Evolutionary conservation across 768 basidiomycete species (phyloP), one percentile per base, ranked within the genome.

Genomic region (Tricholoma sp.): DNA sequence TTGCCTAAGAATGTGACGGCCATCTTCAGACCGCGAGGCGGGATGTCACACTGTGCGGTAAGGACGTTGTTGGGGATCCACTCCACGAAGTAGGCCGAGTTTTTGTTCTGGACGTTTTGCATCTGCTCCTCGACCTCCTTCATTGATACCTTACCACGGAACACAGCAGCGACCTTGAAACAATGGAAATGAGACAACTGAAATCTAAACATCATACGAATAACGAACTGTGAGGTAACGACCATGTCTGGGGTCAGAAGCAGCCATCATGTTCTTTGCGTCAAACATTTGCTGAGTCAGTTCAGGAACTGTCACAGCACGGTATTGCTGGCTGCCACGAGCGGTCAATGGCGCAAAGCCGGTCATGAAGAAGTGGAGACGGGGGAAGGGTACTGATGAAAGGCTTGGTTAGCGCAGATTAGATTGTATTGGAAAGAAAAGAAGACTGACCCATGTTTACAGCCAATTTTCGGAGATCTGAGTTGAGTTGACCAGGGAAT

Each of bases 71-170:
- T 97, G 66, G 97, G 97, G 63, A 99, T 98, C 97, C 97, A 99
- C 74, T 99, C 95, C 63, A 98, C 95, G 66, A 98, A 98, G 81
- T 97, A 95, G 5, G 92, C 88, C 33, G 93, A 90, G 81, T 98
- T 97, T 84, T 96, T 97, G 83, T 83, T 92, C 76, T 95, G 91
- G 33, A 98, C 94, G 64, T 88, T 90, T 74, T 94, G 89, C 94
- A 98, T 98, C 68, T 96, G 92, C 70, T 98, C 97, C 75, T 99
- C 97, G 55, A 99, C 93, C 70, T 99, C 97, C 76, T 96, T 96
- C 95, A 98, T 98, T n/a, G 94, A 92, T 54, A 98, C 94, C 74
- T 95, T 95, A 64, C 97, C 97, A 74, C 97, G 94, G 94, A 97
- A 99, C 65, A 94, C 87, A 61, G 94, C 94, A 29, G 94, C 94